A percentile compares a stretch with the other conserved stretches of the same genome.
Conservation (phyloP, 2,329 filamentous ascomycete species). For the Clarireedia monteithiana region DNA sequence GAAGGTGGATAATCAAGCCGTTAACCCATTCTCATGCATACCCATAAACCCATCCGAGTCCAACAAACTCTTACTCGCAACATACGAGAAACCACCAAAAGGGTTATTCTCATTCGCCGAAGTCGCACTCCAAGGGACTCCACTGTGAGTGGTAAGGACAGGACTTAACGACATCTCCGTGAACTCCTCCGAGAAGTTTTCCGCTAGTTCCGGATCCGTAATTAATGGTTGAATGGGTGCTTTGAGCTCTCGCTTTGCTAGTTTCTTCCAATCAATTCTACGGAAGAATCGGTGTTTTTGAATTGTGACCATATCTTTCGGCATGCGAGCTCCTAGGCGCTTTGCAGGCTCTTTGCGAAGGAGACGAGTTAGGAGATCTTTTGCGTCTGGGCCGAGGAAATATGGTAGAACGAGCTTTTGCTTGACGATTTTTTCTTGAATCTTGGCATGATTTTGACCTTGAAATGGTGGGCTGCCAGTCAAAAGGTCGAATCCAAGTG, state of each 20-base stretch:
- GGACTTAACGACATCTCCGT: constrained; percentile 79
- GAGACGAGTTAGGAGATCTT: constrained; percentile 84
- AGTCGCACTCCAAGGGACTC: constrained; percentile 19
- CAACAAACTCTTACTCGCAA: constrained; percentile 29
- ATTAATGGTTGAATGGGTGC: constrained; percentile 90
- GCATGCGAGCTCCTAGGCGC: constrained; percentile 80
- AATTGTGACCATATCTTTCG: constrained; percentile 76
- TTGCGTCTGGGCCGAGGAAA: constrained; percentile 84
- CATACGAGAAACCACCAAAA: constrained; percentile 31
- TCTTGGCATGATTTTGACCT: constrained; percentile 86
- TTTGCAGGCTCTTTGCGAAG: constrained; percentile 89
- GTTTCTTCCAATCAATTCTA: constrained; percentile 88
- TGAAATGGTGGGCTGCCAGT: constrained; percentile 88
- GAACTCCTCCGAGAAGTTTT: constrained; percentile 94
- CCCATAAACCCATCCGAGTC: constrained; percentile 22
- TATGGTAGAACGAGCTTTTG: constrained; percentile 86
- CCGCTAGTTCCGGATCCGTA: constrained; percentile 88
- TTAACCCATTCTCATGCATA: constrained; percentile 13
- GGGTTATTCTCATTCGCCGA: constrained; percentile 21
- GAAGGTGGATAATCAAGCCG: neutral
- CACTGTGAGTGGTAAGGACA: constrained; percentile 37
- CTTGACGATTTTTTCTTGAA: constrained; percentile 91
- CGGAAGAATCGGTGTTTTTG: constrained; percentile 95
- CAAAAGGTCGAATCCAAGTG: constrained; percentile 84
- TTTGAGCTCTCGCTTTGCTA: constrained; percentile 73